Conservation (phyloP, 2,329 filamentous ascomycete genomes). For the Ophiostoma novo-ulmi region DNA sequence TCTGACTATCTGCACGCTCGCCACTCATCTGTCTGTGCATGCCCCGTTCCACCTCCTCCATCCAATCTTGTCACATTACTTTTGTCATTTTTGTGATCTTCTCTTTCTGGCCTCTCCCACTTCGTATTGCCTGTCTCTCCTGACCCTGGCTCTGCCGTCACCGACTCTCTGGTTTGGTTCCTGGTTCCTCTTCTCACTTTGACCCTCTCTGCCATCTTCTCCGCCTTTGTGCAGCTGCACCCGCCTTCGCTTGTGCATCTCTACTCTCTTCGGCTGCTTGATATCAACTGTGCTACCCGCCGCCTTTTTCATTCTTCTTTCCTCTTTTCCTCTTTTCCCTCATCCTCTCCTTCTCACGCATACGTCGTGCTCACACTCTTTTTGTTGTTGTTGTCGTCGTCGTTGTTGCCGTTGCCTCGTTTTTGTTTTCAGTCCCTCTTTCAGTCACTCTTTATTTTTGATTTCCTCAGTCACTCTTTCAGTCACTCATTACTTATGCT, state of each 20-base stretch:
- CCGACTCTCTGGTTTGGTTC: slow-evolving; percentile 12
- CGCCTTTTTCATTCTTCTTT: slow-evolving; percentile 21
- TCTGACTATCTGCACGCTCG: background rate
- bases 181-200: background rate
- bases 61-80: slow-evolving; percentile 6
- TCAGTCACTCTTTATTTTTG: background rate
- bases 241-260: slow-evolving; percentile 6
- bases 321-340: slow-evolving; percentile 20
- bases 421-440: background rate
- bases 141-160: background rate
- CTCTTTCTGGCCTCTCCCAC: background rate
- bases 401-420: background rate
- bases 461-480: slow-evolving; percentile 1
- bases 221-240: background rate
- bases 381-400: background rate
- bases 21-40: background rate
- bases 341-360: background rate
- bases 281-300: slow-evolving; percentile 21
- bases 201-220: background rate
- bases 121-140: slow-evolving; percentile 3
- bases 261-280: slow-evolving; percentile 19
- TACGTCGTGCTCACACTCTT: slow-evolving; percentile 8
- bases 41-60: background rate
- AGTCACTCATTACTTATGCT: background rate
- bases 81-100: background rate